Conservation (phyloP, 2,329 filamentous ascomycete genomes). For the Laburnicola sp. region DNA sequence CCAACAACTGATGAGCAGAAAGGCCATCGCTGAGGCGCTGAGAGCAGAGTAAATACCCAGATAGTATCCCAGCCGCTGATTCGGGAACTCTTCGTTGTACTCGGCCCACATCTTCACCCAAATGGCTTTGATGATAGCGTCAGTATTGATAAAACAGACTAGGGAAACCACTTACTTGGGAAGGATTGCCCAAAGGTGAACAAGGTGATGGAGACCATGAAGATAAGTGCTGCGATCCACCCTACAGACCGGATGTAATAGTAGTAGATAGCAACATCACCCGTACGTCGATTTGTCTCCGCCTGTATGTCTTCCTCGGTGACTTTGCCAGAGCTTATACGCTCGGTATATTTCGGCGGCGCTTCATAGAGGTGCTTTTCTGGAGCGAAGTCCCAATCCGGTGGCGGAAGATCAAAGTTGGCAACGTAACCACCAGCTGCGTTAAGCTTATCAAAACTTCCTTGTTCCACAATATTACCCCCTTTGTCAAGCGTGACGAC, state of each 20-base stretch:
- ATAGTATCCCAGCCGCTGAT: conserved; percentile 40
- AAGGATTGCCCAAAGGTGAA: conserved; percentile 42
- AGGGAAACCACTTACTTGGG: conserved; percentile 25
- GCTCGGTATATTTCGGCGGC: conserved; percentile 36
- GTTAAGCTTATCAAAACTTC: conserved; percentile 45
- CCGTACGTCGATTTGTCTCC: conserved; percentile 36
- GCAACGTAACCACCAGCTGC: conserved; percentile 37
- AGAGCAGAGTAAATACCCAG: conserved; percentile 39
- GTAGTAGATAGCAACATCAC: conserved; percentile 38
- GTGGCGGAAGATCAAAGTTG: conserved; percentile 38
- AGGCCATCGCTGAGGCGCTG: conserved; percentile 30
- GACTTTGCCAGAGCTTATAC: conserved; percentile 19
- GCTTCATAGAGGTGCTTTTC: conserved; percentile 37
- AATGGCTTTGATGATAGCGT: conserved; percentile 30
- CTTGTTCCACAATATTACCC: conserved; percentile 45
- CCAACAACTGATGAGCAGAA: conserved; percentile 38
- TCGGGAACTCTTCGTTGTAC: conserved; percentile 45
- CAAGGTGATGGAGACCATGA: conserved; percentile 36
- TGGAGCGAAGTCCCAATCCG: conserved; percentile 37
- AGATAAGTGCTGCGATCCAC: conserved; percentile 34
- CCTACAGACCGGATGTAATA: conserved; percentile 41
- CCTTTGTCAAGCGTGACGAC: conserved; percentile 47
- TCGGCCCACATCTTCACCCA: conserved; percentile 57
- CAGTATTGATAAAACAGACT: not conserved
- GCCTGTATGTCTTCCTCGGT: conserved; percentile 39